Evolutionary conservation across 2,329 filamentous ascomycete species (phyloP).

Genomic region (Hypoxylon sp.): DNA sequence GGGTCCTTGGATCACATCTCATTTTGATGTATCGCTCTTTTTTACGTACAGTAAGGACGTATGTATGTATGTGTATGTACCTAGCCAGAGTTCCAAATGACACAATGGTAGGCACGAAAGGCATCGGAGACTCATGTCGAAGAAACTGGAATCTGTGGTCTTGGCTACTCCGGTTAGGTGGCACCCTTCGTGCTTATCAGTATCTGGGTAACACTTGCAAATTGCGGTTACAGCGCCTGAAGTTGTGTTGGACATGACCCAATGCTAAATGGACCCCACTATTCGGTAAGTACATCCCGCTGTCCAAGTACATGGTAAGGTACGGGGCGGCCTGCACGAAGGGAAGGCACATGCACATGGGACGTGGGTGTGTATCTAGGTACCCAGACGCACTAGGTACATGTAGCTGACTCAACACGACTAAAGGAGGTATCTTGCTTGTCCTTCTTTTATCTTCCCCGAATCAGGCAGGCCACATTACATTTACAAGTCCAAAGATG

Average conservation of each 20-base stretch:
- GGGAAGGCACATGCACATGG: slow-evolving; percentile 1
- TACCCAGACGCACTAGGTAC: slow-evolving; percentile 12
- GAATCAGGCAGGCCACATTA: slow-evolving; percentile 43
- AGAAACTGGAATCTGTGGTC: slow-evolving; percentile 23
- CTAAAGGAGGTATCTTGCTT: slow-evolving; percentile 13
- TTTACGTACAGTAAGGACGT: slow-evolving; percentile 1
- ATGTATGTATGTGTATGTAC: not conserved
- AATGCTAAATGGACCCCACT: slow-evolving; percentile 26
- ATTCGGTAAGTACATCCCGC: slow-evolving; percentile 20
- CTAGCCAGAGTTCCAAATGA: not conserved
- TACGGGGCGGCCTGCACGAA: not conserved
- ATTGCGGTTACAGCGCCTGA: slow-evolving; percentile 27
- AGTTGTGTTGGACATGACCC: not conserved
- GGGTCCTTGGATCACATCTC: slow-evolving; percentile 16
- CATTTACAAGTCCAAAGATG: slow-evolving; percentile 23
- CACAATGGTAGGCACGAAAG: not conserved
- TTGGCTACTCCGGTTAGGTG: slow-evolving; percentile 16
- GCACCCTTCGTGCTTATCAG: slow-evolving; percentile 28
- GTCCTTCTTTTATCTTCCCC: slow-evolving; percentile 35
- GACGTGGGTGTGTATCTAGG: slow-evolving; percentile 13
- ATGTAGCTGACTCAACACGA: slow-evolving; percentile 36
- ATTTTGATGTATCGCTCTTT: slow-evolving; percentile 3
- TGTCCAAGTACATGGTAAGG: slow-evolving; percentile 8
- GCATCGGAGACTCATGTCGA: slow-evolving; percentile 14
- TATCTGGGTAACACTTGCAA: slow-evolving; percentile 2